Evolutionary conservation across 805 yeast species (phyloP), one percentile per base, ranked within the genome.

Genomic region (Schizosaccharomyces octosporus): DNA sequence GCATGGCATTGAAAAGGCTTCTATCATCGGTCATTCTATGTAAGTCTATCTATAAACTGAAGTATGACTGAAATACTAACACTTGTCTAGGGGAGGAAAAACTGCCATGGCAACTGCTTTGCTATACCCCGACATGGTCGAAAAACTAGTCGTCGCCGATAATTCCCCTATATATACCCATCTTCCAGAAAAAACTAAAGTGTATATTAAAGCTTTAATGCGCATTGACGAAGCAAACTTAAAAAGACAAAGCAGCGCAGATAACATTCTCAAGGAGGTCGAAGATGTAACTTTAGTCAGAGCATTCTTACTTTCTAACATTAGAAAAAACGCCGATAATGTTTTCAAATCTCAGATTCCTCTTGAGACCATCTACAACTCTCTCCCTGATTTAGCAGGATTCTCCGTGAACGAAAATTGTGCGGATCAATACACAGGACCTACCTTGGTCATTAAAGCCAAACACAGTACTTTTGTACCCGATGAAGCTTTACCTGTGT

Each of bases 101-200:
- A 79, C 90, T 0, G 96, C 84, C 5, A 89, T 90, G 97, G 88
- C 93, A 0, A 74, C 85, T 4, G 83, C 87, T 0, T 73, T 93
- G 63, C 74, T 87, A 60, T 59, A 65, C n/a, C 90, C 89, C 0
- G 78, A 79, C 0, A 66, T 82, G 11, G 81, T 82, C 5, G 74
- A 79, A 15, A 75, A 81, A 72, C 67, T 88, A 59, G 79, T 89
- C 3, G 74, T 87, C 5, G 95, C 93, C 5, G 98, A 90, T 67
- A 90, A 89, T 69, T 87, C 96, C 0, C 97, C 98, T 0, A 79
- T 87, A 0, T 81, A 81, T 63, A 74, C 81, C 54, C 73, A 80
- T 0, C 77, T 82, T 41, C 71, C 78, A 29, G 76, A 79, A 0
- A 77, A 77, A 27, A 90, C 90, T 69, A 79, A 82, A 11, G 75